Evolutionary conservation across 2,329 filamentous ascomycete genomes (phyloP).

Genomic region (Cladorrhinum sp.): DNA sequence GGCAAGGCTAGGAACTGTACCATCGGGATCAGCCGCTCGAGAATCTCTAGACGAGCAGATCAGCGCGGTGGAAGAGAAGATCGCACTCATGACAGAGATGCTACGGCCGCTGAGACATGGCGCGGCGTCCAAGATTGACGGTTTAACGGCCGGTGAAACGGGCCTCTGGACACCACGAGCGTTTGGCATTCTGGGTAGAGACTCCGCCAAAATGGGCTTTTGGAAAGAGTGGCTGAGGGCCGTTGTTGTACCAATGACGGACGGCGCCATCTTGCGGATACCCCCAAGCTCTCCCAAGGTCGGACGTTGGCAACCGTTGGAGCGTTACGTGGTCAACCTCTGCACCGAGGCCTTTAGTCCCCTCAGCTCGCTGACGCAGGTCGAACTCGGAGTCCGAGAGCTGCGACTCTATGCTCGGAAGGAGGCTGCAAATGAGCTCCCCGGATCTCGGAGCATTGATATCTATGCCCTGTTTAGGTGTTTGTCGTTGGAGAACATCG

Average conservation of each 20-base stretch:
- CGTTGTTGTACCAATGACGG: conserved; percentile 91
- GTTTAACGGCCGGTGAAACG: conserved; percentile 89
- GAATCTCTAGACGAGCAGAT: conserved; percentile 92
- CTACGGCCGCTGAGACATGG: conserved; percentile 88
- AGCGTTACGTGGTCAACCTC: conserved; percentile 94
- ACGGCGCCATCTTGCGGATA: conserved; percentile 76
- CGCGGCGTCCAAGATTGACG: conserved; percentile 95
- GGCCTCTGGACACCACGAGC: conserved; percentile 94
- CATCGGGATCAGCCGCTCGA: conserved; percentile 75
- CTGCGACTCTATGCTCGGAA: conserved; percentile 88
- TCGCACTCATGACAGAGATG: conserved; percentile 93
- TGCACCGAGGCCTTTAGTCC: conserved; percentile 94
- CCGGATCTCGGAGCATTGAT: conserved; percentile 86
- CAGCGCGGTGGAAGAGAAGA: conserved; percentile 94
- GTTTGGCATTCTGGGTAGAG: conserved; percentile 86
- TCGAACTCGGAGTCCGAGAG: conserved; percentile 86
- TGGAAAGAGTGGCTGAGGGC: conserved; percentile 99
- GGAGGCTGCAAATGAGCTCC: conserved; percentile 88
- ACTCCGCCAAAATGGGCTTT: conserved; percentile 78
- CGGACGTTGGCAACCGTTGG: conserved; percentile 92
- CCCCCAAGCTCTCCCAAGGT: conserved; percentile 85
- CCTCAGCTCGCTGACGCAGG: conserved; percentile 89
- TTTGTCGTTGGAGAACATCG: conserved; percentile 85
- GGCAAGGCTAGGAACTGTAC: conserved; percentile 73
- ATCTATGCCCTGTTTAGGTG: conserved; percentile 89